Evolutionary conservation across 164 flowering plant genomes (phyloP).

Genomic region (Magnolia officinalis): DNA sequence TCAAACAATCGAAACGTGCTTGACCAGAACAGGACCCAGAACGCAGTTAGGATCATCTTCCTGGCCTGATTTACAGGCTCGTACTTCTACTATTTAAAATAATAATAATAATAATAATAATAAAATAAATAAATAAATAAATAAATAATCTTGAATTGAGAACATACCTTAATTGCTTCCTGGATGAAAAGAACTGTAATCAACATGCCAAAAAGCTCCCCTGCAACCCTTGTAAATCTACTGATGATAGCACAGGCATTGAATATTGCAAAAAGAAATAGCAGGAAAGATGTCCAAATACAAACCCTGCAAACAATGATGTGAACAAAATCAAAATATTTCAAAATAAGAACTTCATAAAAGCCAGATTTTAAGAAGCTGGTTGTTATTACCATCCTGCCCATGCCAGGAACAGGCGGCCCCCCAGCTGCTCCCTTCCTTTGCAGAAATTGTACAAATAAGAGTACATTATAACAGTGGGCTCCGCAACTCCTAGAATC

Average conservation of each 20-base stretch:
- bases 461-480: constrained; percentile 60
- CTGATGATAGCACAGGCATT: constrained; percentile 45
- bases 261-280: constrained; percentile 51
- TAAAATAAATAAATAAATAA: too few relatives aligned
- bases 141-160: neutral
- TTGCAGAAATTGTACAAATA: constrained; percentile 48
- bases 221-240: constrained; percentile 60
- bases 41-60: too few relatives aligned
- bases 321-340: neutral
- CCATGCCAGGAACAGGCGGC: constrained; percentile 51
- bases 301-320: constrained; percentile 41
- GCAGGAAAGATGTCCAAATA: constrained; percentile 51
- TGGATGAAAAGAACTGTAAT: constrained; percentile 55
- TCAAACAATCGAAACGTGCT: too few relatives aligned
- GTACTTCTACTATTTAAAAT: too few relatives aligned
- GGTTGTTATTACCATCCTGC: constrained; percentile 48
- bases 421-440: constrained; percentile 32
- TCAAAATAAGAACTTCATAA: too few relatives aligned
- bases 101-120: too few relatives aligned
- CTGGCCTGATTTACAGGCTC: neutral
- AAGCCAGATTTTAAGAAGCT: neutral
- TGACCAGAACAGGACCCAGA: too few relatives aligned
- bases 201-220: constrained; percentile 62
- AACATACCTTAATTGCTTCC: constrained; percentile 46
- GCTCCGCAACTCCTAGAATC: constrained; percentile 67